Conservation (phyloP, 768 basidiomycete species). For the Dioszegia crocea region DNA sequence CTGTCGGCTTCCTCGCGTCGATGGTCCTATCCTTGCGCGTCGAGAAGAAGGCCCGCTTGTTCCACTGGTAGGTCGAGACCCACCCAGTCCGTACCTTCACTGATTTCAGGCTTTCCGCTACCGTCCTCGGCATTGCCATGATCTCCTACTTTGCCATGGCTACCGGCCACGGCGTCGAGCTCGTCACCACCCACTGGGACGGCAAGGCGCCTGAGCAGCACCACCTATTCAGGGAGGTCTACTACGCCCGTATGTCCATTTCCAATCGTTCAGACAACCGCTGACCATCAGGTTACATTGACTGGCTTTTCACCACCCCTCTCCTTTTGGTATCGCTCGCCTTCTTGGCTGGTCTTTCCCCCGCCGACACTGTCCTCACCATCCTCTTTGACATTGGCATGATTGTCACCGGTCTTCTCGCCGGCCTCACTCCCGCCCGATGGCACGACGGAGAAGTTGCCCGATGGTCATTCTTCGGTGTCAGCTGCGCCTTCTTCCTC, state of each 20-base stretch:
- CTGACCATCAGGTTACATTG: slow-evolving; percentile 29
- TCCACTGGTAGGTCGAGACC: slow-evolving; percentile 39
- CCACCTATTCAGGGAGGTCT: slow-evolving; percentile 38
- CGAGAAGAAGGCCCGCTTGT: slow-evolving; percentile 40
- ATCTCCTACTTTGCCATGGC: slow-evolving; percentile 49
- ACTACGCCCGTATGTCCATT: slow-evolving; percentile 38
- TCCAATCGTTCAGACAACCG: neutral
- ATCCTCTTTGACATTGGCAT: slow-evolving; percentile 41
- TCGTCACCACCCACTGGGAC: slow-evolving; percentile 33
- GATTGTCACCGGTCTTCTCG: slow-evolving; percentile 42
- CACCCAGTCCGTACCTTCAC: neutral
- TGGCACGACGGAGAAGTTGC: slow-evolving; percentile 27
- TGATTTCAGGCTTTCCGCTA: slow-evolving; percentile 34
- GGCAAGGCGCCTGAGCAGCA: slow-evolving; percentile 21
- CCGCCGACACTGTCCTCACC: slow-evolving; percentile 33
- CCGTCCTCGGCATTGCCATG: slow-evolving; percentile 44
- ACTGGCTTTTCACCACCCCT: slow-evolving; percentile 48
- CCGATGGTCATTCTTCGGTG: slow-evolving; percentile 41
- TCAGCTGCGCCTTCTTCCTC: slow-evolving; percentile 38
- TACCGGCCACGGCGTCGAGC: slow-evolving; percentile 36
- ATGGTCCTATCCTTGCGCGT: slow-evolving; percentile 37
- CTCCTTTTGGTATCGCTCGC: slow-evolving; percentile 44
- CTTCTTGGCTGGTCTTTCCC: slow-evolving; percentile 45
- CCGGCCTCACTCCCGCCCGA: slow-evolving; percentile 23
- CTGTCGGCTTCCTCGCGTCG: slow-evolving; percentile 29